Evolutionary conservation across 1,284 basidiomycete genomes (phyloP).

Genomic region (Termitomyces sp.): DNA sequence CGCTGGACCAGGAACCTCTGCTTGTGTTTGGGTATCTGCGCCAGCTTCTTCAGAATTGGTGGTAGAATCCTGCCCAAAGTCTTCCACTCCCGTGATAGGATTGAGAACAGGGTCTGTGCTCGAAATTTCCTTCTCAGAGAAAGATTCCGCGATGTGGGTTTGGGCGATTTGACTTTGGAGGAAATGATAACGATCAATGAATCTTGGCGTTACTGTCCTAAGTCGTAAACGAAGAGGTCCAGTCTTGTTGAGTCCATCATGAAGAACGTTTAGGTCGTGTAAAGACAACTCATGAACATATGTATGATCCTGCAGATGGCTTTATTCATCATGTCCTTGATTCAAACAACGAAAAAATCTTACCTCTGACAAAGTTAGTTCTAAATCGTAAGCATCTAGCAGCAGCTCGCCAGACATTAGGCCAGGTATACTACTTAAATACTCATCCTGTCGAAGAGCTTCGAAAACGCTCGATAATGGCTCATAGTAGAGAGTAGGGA

Average conservation of each 20-base stretch:
- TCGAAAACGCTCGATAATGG: conserved; percentile 62
- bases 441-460: conserved; percentile 58
- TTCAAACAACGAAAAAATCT: background rate
- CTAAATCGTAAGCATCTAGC: conserved; percentile 63
- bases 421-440: conserved; percentile 40
- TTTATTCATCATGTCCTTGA: background rate
- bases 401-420: conserved; percentile 57
- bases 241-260: conserved; percentile 56
- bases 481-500: conserved; percentile 69
- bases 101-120: background rate
- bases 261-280: conserved; percentile 67
- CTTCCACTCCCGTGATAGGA: background rate
- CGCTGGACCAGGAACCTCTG: background rate
- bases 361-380: conserved; percentile 63
- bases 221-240: conserved; percentile 64
- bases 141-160: conserved; percentile 30
- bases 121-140: background rate
- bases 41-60: background rate
- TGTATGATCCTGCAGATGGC: conserved; percentile 56
- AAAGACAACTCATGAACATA: conserved; percentile 65
- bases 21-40: background rate
- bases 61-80: background rate
- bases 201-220: conserved; percentile 49
- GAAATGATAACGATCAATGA: conserved; percentile 60
- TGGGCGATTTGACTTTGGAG: conserved; percentile 56